Conservation (phyloP, 2,329 filamentous ascomycete genomes). For the Talaromyces piceae region DNA sequence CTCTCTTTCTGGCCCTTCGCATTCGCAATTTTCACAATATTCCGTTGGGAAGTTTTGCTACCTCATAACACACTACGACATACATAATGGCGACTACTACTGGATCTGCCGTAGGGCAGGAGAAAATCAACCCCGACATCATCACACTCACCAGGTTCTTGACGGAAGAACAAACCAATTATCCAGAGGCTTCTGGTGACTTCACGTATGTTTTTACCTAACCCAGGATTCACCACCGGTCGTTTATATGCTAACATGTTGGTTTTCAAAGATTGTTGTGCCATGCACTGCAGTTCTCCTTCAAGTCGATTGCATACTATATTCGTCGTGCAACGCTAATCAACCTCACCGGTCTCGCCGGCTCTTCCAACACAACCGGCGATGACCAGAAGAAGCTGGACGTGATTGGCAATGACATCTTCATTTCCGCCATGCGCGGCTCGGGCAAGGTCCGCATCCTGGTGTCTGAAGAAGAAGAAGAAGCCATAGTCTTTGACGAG, state of each 20-base stretch:
- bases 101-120: slow-evolving; percentile 50
- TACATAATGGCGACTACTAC: slow-evolving; percentile 38
- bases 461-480: slow-evolving; percentile 97
- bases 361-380: slow-evolving; percentile 88
- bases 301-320: slow-evolving; percentile 99
- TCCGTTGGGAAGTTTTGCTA: background rate
- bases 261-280: slow-evolving; percentile 64
- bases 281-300: slow-evolving; percentile 97
- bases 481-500: slow-evolving; percentile 77
- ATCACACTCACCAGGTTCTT: slow-evolving; percentile 91
- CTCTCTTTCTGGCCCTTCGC: background rate
- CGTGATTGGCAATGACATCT: slow-evolving; percentile 96
- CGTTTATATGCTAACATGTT: too few species aligned
- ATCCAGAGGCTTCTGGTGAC: slow-evolving; percentile 92
- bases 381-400: slow-evolving; percentile 99
- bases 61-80: slow-evolving; percentile 10
- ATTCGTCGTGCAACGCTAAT: slow-evolving; percentile 92
- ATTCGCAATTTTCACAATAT: background rate
- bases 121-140: slow-evolving; percentile 93
- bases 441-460: slow-evolving; percentile 84
- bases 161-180: slow-evolving; percentile 89
- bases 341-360: slow-evolving; percentile 90
- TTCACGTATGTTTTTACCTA: slow-evolving; percentile 66
- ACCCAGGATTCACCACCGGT: too few species aligned
- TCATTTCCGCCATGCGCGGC: slow-evolving; percentile 89